Conservation (phyloP, 768 basidiomycete species). For the Panaeolus cyanescens region DNA sequence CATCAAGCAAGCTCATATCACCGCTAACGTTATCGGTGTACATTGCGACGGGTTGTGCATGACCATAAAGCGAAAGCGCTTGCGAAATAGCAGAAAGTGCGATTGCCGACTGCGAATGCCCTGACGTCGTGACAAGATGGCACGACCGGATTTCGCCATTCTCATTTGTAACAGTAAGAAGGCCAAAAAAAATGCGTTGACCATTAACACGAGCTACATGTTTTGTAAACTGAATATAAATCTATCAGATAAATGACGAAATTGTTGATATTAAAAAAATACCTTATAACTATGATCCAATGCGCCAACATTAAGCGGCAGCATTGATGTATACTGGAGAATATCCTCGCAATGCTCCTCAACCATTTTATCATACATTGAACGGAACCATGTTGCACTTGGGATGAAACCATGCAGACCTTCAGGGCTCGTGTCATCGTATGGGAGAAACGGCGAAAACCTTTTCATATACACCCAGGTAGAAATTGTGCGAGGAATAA, state of each 20-base stretch:
- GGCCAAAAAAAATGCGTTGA: constrained; percentile 2
- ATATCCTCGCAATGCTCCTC: constrained; percentile 11
- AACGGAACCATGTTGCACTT: constrained; percentile 18
- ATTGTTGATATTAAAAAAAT: not conserved
- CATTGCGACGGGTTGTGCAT: constrained; percentile 19
- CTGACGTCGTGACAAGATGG: constrained; percentile 26
- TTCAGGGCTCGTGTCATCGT: constrained; percentile 10
- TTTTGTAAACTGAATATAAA: not conserved
- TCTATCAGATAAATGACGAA: not conserved
- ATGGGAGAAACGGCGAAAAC: constrained; percentile 18
- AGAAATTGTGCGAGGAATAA: not conserved
- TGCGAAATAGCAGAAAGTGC: constrained; percentile 20
- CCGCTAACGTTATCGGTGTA: constrained; percentile 32
- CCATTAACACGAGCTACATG: not conserved
- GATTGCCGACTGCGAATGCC: constrained; percentile 28
- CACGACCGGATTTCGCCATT: not conserved
- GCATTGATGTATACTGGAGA: constrained; percentile 25
- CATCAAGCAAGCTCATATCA: constrained; percentile 23
- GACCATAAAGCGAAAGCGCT: constrained; percentile 29
- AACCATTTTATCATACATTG: constrained; percentile 25
- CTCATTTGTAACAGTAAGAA: constrained; percentile 7
- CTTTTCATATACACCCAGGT: not conserved
- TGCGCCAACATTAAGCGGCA: constrained; percentile 16
- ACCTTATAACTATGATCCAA: constrained; percentile 25
- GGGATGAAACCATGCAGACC: constrained; percentile 25